A percentile compares a stretch with the other conserved stretches of the same genome.
phyloP scores from a whole-genome alignment of 129 eudicot species.

The Flaveria bidentis region DNA sequence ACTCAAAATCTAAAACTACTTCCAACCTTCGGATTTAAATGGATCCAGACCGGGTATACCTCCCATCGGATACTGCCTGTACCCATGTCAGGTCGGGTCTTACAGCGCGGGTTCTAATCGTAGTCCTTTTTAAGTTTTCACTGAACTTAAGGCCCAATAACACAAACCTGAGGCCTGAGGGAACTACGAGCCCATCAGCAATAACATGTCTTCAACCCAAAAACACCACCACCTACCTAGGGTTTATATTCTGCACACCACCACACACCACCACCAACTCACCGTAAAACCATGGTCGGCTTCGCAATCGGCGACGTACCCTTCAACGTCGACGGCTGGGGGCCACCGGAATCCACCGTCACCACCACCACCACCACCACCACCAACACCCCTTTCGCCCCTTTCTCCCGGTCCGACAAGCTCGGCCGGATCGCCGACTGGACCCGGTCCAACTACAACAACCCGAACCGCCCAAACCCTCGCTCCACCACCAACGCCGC shows the following conservation, averaged over 20 bases:
- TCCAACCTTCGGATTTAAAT: no score
- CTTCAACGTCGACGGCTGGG: slow-evolving; percentile 85
- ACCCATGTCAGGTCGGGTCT: no score
- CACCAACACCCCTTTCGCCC: slow-evolving; percentile 60
- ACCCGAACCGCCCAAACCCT: slow-evolving; percentile 36
- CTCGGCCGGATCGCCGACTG: slow-evolving; percentile 87
- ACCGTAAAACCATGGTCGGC: slow-evolving; percentile 36
- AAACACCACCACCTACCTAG: slow-evolving; percentile 16
- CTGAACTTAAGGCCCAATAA: no score
- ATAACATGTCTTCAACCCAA: background rate
- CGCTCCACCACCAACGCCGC: slow-evolving; percentile 30
- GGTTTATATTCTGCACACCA: background rate
- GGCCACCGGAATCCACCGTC: slow-evolving; percentile 69
- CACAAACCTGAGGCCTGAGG: background rate
- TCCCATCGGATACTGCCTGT: no score
- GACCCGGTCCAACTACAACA: slow-evolving; percentile 54
- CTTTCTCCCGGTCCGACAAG: slow-evolving; percentile 87
- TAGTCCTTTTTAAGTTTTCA: no score
- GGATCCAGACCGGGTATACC: no score
- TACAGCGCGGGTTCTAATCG: no score
- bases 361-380: slow-evolving; percentile 37
- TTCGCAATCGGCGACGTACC: slow-evolving; percentile 71
- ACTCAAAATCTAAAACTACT: no score
- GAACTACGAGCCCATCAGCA: background rate
- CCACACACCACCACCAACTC: slow-evolving; percentile 12